Base-by-base conservation (phyloP, 768 basidiomycete genomes). In the Pleurotus cornucopiae region DNA sequence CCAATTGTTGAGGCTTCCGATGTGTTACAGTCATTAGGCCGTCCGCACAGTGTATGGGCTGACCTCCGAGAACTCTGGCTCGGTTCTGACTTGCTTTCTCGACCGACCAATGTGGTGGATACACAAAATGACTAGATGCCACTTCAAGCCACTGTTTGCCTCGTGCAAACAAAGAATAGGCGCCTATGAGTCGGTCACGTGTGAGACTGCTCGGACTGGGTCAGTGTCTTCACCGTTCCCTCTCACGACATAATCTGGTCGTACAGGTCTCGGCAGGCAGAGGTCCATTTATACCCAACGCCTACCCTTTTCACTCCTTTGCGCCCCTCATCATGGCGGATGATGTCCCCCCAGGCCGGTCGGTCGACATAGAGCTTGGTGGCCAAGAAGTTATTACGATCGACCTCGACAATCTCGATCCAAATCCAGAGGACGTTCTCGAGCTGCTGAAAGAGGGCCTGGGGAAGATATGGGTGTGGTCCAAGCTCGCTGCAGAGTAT, bases 351-450 rank as follows among this genome's bases (percentile, higher is more conserved):
- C 60, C 71, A n/a, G 77, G 78, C 40, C 77, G 80, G 54, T 77
- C 84, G 4, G 78, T 89, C 49, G 86, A 89, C 68, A 89, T 92
- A 62, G 89, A 91, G 64, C 77, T 91, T 4, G 86, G 86, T 38
- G 83, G 86, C 5, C 87, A 89, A 69, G 94, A 95, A 71, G 82
- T 91, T 65, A 89, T 95, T 57, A 89, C 90, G 18, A 86, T 98
- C 57, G 91, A 96, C 75, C 80, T 98, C 39, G 89, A 91, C 74
- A 77, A 87, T 62, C 85, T 98, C 49, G 89, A 91, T 69, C 84
- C 85, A 3, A 85, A 83, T 63, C 84, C 87, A 5, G 84, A 87
- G 58, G 87, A 90, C 58, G 83, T 92, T 2, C 72, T 89, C 48
- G 85, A 88, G 62, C 69, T 94, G 3, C 67, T 94, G 47, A 81